phyloP scores from a whole-genome alignment of 257 asterid genomes.

The Gardenia jasminoides region DNA sequence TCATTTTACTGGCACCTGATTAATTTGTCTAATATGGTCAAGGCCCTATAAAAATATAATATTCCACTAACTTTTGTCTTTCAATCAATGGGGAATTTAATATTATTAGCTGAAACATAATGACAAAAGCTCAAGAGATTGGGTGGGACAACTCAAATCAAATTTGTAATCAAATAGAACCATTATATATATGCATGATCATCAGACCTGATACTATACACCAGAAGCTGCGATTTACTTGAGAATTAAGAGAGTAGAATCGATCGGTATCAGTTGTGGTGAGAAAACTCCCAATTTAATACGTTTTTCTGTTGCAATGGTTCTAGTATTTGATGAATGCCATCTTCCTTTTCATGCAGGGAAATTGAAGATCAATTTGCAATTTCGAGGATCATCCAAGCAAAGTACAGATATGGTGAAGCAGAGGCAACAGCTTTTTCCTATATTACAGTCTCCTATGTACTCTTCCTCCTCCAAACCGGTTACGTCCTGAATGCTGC shows the following conservation, averaged over 20 bases:
- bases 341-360: too few relatives aligned
- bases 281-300: too few relatives aligned
- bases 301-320: too few relatives aligned
- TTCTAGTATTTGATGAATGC: too few relatives aligned
- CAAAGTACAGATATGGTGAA: neutral
- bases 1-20: too few relatives aligned
- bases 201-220: neutral
- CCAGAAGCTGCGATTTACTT: neutral
- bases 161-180: neutral
- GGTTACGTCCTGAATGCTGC: neutral
- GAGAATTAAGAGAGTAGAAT: too few relatives aligned
- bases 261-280: too few relatives aligned
- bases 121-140: too few relatives aligned
- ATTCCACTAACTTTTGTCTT: neutral
- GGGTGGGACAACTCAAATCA: neutral
- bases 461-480: neutral
- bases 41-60: too few relatives aligned
- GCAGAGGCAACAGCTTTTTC: neutral
- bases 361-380: too few relatives aligned
- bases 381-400: neutral
- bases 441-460: neutral
- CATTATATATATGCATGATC: neutral
- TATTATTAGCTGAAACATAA: too few relatives aligned
- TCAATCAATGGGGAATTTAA: neutral
- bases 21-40: too few relatives aligned